phyloP scores from a whole-genome alignment of 1,139 yeast genomes.

The Scheffersomyces quercinus region DNA sequence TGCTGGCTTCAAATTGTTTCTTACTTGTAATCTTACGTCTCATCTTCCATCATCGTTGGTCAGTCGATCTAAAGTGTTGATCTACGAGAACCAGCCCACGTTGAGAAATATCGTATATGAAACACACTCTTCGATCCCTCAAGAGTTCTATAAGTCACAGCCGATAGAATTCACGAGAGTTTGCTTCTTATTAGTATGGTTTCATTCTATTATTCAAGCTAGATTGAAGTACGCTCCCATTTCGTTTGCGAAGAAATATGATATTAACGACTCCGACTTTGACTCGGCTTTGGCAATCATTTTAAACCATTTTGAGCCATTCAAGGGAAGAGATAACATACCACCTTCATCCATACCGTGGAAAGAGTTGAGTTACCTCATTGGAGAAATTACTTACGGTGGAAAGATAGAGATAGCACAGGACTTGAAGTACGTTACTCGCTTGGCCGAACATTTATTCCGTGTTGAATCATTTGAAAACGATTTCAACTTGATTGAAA shows the following conservation, averaged over 20 bases:
- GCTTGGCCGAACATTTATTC: conserved; percentile 29
- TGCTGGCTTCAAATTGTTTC: conserved; percentile 49
- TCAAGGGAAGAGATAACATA: conserved; percentile 34
- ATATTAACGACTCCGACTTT: conserved; percentile 75
- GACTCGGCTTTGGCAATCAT: conserved; percentile 50
- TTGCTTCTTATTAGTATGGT: conserved; percentile 64
- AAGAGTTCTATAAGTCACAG: conserved; percentile 14
- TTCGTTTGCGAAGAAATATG: conserved; percentile 64
- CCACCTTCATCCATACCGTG: conserved; percentile 58
- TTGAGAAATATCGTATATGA: conserved; percentile 51
- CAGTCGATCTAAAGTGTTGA: conserved; percentile 50
- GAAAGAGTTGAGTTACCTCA: conserved; percentile 49
- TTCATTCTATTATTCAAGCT: conserved; percentile 63
- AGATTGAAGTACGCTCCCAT: conserved; percentile 60
- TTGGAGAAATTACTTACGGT: conserved; percentile 67
- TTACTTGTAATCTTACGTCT: conserved; percentile 57
- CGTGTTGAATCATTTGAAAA: conserved; percentile 23
- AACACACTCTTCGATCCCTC: conserved; percentile 32
- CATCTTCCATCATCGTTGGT: conserved; percentile 58
- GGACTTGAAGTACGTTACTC: conserved; percentile 41
- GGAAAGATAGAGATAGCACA: conserved; percentile 59
- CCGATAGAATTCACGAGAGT: conserved; percentile 52
- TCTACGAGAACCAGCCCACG: conserved; percentile 65
- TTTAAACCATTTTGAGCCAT: conserved; percentile 15
- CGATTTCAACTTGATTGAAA: conserved; percentile 33